Percentiles rank a stretch among this genome's conserved stretches.
These are phyloP conservation scores for Colletotrichum orchidophilum DNA, from an alignment of 2,329 filamentous ascomycete species.

Conservation along the genomic window DNA sequence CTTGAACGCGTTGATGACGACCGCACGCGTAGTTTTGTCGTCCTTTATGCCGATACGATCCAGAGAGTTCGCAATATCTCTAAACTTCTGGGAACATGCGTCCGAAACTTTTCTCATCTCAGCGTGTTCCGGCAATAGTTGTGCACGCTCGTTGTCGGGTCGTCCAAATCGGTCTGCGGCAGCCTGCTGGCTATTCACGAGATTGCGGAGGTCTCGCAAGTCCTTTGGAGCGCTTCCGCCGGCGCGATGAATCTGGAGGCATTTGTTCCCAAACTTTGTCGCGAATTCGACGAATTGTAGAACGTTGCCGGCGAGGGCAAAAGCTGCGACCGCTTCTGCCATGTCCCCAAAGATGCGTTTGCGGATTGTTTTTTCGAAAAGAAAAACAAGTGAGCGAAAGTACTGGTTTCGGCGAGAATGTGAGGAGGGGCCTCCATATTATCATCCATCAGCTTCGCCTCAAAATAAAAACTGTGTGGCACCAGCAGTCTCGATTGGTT, in stretches of 20 bases:
- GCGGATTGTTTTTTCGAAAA: too few species aligned
- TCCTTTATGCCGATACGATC: background rate
- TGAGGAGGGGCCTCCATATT: too few species aligned
- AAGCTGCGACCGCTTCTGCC: background rate
- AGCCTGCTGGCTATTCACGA: background rate
- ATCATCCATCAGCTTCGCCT: too few species aligned
- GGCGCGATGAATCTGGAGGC: background rate
- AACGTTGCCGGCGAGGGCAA: background rate
- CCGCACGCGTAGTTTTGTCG: background rate
- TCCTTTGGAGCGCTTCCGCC: background rate
- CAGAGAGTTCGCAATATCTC: background rate
- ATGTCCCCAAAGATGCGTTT: background rate
- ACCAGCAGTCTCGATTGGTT: too few species aligned
- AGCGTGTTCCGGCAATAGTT: background rate
- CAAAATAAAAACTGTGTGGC: too few species aligned
- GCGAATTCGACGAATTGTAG: slow-evolving; percentile 1
- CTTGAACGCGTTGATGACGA: background rate
- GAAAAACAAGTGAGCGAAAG: too few species aligned
- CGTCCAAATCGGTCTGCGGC: background rate
- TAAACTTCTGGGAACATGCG: background rate
- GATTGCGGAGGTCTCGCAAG: background rate
- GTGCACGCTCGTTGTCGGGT: background rate
- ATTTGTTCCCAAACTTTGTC: background rate
- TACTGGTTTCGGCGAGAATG: too few species aligned
- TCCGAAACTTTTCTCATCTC: background rate